Base-by-base conservation (phyloP, 257 asterid species). In the Solanum medicagineum region DNA sequence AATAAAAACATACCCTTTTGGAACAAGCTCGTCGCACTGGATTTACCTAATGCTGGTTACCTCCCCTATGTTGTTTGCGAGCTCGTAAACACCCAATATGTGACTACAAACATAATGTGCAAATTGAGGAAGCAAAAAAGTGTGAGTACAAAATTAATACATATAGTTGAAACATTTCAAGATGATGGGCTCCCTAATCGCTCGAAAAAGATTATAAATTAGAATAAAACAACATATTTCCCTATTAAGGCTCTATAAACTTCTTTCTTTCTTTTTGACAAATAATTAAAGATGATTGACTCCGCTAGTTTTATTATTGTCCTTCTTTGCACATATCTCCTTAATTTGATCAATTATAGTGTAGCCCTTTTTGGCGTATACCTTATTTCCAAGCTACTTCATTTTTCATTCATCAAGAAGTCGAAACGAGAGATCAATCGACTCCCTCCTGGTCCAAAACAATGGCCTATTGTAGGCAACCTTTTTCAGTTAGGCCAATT, bases 381-480 rank as follows among this genome's bases (percentile, higher is more conserved):
- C 51, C 63, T 77, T 77, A n/a, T 77, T 77, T 51, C 83, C 83
- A 51, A 77, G 26, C 63, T 77, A 26, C 26, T 77, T 24, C 83
- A 77, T 5, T 77, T 51, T 85, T 20, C 14, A 16, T 10, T 70
- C 60, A 7, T 83, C 90, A 87, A 80, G 8, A 81, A 16, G 29
- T 44, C 81, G 6, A 20, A 86, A 32, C 22, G 26, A 10, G 65
- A 40, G 22, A 44, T 45, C 19, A 45, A 20, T 56, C 66, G 26
- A 20, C 95, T 95, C 1, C 99, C 99, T 2, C 99, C 98, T 0
- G 98, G 98, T 53, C 98, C 98, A 6, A 91, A 89, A 17, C 77
- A 88, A 17, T 96, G 95, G 98, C 99, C 98, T n/a, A 84, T 95
- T 10, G 89, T 96, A 6, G 99, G 99, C 83, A 96, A 95, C 89